Evolutionary conservation across 768 basidiomycete genomes (phyloP).

Genomic region (Boletus eberwhitei): DNA sequence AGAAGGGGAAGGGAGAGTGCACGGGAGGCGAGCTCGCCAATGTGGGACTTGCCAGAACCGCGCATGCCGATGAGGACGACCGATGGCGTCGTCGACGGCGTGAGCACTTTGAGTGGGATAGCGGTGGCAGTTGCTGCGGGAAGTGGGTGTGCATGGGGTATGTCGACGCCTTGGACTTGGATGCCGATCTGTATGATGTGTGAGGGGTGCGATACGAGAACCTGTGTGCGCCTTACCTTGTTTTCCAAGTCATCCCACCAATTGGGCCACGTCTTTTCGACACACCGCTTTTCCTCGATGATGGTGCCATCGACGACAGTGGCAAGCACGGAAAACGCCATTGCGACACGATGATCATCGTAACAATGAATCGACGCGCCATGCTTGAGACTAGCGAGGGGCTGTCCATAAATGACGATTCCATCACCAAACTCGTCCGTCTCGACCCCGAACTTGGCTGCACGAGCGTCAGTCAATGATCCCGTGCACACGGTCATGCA

Average conservation of each 20-base stretch:
- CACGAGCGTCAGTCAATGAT: background rate
- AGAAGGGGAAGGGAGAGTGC: constrained; percentile 70
- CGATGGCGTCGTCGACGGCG: constrained; percentile 44
- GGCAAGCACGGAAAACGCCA: constrained; percentile 93
- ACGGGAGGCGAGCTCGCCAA: constrained; percentile 74
- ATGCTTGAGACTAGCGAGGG: constrained; percentile 53
- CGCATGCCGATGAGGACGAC: constrained; percentile 93
- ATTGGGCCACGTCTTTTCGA: constrained; percentile 99
- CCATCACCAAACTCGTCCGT: constrained; percentile 93
- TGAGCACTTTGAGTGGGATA: constrained; percentile 4
- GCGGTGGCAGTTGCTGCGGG: constrained; percentile 45
- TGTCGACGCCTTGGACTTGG: constrained; percentile 79
- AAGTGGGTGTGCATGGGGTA: constrained; percentile 36
- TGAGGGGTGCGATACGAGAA: background rate
- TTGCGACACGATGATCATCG: constrained; percentile 97
- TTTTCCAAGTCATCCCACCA: constrained; percentile 99
- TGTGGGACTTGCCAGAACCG: constrained; percentile 90
- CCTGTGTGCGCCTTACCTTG: constrained; percentile 54
- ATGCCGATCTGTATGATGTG: constrained; percentile 70
- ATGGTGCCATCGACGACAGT: constrained; percentile 70
- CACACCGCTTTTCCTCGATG: constrained; percentile 94
- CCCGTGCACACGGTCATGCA: too few species aligned
- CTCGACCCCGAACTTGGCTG: constrained; percentile 92
- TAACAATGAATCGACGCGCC: constrained; percentile 92
- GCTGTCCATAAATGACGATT: constrained; percentile 81